These are phyloP conservation scores for Cystofilobasidium ferigula DNA, from an alignment of 768 basidiomycete genomes.

Conservation along the genomic window DNA sequence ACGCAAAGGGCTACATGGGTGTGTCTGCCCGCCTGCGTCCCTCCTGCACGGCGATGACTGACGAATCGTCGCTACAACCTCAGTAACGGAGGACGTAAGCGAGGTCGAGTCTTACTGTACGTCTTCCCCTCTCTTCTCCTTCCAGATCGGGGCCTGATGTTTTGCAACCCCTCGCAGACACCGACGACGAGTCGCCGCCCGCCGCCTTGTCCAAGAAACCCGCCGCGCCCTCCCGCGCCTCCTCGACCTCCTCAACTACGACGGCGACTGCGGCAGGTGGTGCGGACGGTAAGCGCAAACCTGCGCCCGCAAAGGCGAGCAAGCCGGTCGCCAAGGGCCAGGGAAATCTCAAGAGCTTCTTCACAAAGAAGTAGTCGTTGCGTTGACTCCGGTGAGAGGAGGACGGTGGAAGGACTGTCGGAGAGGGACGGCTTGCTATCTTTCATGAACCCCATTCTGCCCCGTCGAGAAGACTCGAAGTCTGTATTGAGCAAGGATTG, in stretches of 20 bases:
- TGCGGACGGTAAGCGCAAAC: background rate
- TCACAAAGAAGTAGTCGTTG: too few relatives aligned
- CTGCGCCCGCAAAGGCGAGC: background rate
- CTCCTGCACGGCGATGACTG: too few relatives aligned
- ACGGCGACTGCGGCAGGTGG: background rate
- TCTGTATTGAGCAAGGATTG: too few relatives aligned
- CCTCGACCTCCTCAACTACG: background rate
- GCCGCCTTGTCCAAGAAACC: background rate
- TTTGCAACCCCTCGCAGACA: background rate
- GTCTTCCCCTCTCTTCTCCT: background rate
- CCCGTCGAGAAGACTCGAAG: too few relatives aligned
- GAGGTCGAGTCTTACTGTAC: constrained; percentile 2
- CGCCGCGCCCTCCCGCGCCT: background rate
- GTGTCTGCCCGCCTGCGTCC: too few relatives aligned
- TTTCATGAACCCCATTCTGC: too few relatives aligned
- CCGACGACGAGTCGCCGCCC: background rate
- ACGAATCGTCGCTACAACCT: too few relatives aligned
- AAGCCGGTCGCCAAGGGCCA: too few relatives aligned
- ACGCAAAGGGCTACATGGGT: background rate
- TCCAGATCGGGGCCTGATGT: background rate
- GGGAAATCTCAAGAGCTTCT: too few relatives aligned
- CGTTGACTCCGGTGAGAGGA: too few relatives aligned
- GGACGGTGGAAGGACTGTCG: too few relatives aligned
- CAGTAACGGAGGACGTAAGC: background rate
- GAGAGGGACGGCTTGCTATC: too few relatives aligned